Base-by-base conservation (phyloP, 2,329 filamentous ascomycete genomes). In the Fusarium fracticaudum region DNA sequence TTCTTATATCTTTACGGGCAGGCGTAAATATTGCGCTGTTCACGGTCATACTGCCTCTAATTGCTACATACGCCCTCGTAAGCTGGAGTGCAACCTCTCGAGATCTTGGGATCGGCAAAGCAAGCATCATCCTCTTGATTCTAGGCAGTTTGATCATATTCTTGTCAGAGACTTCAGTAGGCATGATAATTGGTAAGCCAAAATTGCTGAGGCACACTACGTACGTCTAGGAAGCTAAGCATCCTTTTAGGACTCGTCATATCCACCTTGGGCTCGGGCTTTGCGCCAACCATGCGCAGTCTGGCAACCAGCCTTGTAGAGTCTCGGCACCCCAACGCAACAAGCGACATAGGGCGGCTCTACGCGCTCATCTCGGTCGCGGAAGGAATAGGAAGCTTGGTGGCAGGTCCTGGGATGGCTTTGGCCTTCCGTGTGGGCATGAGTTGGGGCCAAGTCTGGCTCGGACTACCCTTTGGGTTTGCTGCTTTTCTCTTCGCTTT, bases 371-470 rank as follows among this genome's bases (percentile, higher is more conserved):
- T 61, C 3, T 61, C 59, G 8, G 59, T 61, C 20, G 47, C 47
- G n/a, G 59, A 61, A 61, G 47, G 47, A 10, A 55, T 55, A 43
- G 47, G 47, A n/a, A 43, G 47, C 15, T 43, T 61, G 8, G 29
- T 61, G n/a, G 59, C 59, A 20, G 59, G 59, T 12, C 59, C 47
- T 5, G 59, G 59, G 4, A 61, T 61, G 47, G 47, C 59, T 29
- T 61, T 61, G 18, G 59, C 59, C 8, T 61, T 61, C 37, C 59
- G 37, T 8, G n/a, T 55, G 26, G 48, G 59, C 15, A 61, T 61
- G 29, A 61, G 37, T 24, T 61, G 47, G 59, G 59, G 59, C 4
- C 47, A 61, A 61, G 47, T 43, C 48, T 61, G 59, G 59, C 59
- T 61, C n/a, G 59, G 59, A 10, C 15, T 61, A 11, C 59, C 59